These are phyloP conservation scores for Pseudocercospora eumusae DNA, from an alignment of 2,329 filamentous ascomycete species.

Conservation along the genomic window DNA sequence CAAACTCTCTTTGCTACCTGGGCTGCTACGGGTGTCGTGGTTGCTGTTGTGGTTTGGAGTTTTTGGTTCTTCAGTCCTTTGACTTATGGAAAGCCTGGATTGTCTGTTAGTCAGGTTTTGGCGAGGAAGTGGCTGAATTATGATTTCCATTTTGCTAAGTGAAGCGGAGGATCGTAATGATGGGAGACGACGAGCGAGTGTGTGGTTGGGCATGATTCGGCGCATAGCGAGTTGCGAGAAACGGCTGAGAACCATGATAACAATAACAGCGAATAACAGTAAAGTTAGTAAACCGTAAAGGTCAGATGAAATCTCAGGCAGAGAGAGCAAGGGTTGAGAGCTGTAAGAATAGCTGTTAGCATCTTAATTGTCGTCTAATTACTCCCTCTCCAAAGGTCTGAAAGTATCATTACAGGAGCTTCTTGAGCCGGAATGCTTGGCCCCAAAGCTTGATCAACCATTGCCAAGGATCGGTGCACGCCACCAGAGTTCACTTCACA, in stretches of 20 bases:
- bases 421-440: too few species aligned
- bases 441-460: too few species aligned
- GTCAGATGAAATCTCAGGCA: not conserved
- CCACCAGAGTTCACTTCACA: too few species aligned
- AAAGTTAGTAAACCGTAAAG: not conserved
- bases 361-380: too few species aligned
- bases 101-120: conserved; percentile 74
- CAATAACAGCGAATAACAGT: not conserved
- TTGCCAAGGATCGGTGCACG: too few species aligned
- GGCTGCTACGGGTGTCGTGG: conserved; percentile 72
- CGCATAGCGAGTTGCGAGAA: not conserved
- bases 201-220: not conserved
- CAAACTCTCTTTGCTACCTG: conserved; percentile 78
- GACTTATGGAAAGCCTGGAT: conserved; percentile 90
- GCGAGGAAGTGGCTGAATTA: conserved; percentile 95
- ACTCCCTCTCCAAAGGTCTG: too few species aligned
- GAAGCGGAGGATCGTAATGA: conserved; percentile 36
- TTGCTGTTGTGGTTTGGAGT: conserved; percentile 68
- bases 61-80: conserved; percentile 94
- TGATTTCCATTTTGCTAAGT: conserved; percentile 98
- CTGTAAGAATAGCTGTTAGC: not conserved
- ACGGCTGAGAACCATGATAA: not conserved
- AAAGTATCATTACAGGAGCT: too few species aligned
- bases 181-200: not conserved
- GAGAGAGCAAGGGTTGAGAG: not conserved